Conservation (phyloP, 768 basidiomycete genomes). For the Lentinula guzmanii region DNA sequence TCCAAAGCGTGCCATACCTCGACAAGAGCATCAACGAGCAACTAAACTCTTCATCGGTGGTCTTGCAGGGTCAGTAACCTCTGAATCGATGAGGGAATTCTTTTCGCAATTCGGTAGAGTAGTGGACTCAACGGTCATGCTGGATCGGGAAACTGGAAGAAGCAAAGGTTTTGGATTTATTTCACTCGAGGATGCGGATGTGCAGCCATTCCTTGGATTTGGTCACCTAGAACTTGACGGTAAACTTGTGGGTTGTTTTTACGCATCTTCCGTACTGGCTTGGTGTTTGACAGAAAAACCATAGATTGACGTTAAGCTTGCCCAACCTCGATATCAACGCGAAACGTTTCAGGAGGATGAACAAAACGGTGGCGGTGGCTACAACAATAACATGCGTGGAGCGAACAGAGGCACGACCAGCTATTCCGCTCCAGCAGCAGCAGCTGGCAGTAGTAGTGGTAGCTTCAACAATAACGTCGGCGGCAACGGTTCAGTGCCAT, state of each 20-base stretch:
- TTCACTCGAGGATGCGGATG: slow-evolving; percentile 88
- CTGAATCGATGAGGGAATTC: slow-evolving; percentile 88
- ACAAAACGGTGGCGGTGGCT: slow-evolving; percentile 35
- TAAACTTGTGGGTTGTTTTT: slow-evolving; percentile 63
- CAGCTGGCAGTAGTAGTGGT: slow-evolving; percentile 19
- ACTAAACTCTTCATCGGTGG: slow-evolving; percentile 97
- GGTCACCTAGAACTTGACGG: slow-evolving; percentile 92
- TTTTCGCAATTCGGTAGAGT: slow-evolving; percentile 94
- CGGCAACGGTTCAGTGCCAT: slow-evolving; percentile 40
- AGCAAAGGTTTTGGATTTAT: slow-evolving; percentile 99
- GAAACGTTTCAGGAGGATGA: slow-evolving; percentile 57
- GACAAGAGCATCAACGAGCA: slow-evolving; percentile 89
- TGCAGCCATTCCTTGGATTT: slow-evolving; percentile 82
- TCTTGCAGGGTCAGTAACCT: slow-evolving; percentile 85
- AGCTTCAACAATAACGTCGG: slow-evolving; percentile 25
- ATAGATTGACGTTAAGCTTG: slow-evolving; percentile 96
- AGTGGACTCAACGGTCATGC: slow-evolving; percentile 97
- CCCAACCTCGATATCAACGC: slow-evolving; percentile 83
- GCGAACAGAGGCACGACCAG: slow-evolving; percentile 8
- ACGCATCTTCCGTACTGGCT: not conserved
- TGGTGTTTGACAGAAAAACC: not conserved
- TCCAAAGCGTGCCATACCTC: slow-evolving; percentile 97
- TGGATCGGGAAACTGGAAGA: slow-evolving; percentile 90
- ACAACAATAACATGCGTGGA: slow-evolving; percentile 8
- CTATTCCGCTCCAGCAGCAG: slow-evolving; percentile 15